These are phyloP conservation scores for Diospyros kaki DNA, from an alignment of 148 eudicot genomes.

Conservation along the genomic window DNA sequence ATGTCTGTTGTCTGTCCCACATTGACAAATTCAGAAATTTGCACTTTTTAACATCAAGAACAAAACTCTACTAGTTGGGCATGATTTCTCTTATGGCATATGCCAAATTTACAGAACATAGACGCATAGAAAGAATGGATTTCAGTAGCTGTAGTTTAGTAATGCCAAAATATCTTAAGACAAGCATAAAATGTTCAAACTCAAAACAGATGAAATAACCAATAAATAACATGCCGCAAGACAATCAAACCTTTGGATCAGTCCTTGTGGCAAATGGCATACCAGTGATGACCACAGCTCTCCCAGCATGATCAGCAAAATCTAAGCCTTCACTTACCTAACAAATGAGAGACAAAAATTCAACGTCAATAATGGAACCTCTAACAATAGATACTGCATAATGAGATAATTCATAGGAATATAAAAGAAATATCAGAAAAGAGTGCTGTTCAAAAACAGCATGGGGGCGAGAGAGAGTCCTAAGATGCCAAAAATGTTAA, in stretches of 20 bases:
- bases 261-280: slow-evolving; percentile 79
- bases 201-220: neutral
- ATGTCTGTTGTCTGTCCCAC: slow-evolving; percentile 7
- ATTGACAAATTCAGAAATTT: neutral
- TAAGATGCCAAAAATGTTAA: neutral
- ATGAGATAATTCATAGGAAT: too few species aligned
- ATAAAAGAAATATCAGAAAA: neutral
- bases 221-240: slow-evolving; percentile 7
- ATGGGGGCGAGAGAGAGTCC: too few species aligned
- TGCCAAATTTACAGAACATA: neutral
- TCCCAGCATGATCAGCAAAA: slow-evolving; percentile 92
- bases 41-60: neutral
- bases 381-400: too few species aligned
- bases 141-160: neutral
- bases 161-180: neutral
- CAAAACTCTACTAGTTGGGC: too few species aligned
- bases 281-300: slow-evolving; percentile 92
- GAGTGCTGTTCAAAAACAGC: too few species aligned
- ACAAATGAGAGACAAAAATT: neutral
- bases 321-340: slow-evolving; percentile 99
- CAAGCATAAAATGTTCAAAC: neutral
- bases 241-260: slow-evolving; percentile 77
- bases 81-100: neutral
- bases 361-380: slow-evolving; percentile 6
- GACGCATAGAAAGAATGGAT: neutral